phyloP scores from a whole-genome alignment of 306 rosid species.

The Trifolium pratense region DNA sequence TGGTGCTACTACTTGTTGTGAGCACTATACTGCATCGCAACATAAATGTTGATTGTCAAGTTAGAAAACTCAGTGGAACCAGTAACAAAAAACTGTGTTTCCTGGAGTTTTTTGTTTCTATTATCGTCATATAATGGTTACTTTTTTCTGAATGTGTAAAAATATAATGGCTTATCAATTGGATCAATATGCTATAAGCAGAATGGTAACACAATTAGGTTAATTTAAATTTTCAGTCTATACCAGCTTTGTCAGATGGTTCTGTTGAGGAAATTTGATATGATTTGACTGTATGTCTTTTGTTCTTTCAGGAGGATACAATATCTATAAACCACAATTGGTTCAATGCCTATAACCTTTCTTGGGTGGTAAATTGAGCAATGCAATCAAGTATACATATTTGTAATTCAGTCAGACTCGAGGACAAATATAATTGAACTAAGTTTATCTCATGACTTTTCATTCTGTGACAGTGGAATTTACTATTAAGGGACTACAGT shows the following conservation, averaged over 20 bases:
- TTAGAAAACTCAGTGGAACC: constrained; percentile 27
- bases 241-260: constrained; percentile 27
- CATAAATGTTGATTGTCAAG: not conserved
- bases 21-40: not conserved
- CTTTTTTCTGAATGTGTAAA: constrained; percentile 7
- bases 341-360: constrained; percentile 84
- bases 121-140: constrained; percentile 16
- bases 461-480: constrained; percentile 71
- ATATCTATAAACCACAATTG: constrained; percentile 95
- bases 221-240: constrained; percentile 22
- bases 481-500: constrained; percentile 75
- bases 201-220: constrained; percentile 19
- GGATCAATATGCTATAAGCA: constrained; percentile 25
- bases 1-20: constrained; percentile 16
- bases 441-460: constrained; percentile 39
- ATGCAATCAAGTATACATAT: constrained; percentile 34
- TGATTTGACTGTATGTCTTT: constrained; percentile 34
- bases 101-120: not conserved
- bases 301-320: constrained; percentile 84
- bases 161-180: constrained; percentile 15
- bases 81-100: not conserved
- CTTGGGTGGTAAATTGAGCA: constrained; percentile 76
- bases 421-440: constrained; percentile 31
- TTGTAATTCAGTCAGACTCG: constrained; percentile 22
- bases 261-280: constrained; percentile 17